Evolutionary conservation across 2,329 filamentous ascomycete genomes (phyloP).

Genomic region (Alternaria burnsii): DNA sequence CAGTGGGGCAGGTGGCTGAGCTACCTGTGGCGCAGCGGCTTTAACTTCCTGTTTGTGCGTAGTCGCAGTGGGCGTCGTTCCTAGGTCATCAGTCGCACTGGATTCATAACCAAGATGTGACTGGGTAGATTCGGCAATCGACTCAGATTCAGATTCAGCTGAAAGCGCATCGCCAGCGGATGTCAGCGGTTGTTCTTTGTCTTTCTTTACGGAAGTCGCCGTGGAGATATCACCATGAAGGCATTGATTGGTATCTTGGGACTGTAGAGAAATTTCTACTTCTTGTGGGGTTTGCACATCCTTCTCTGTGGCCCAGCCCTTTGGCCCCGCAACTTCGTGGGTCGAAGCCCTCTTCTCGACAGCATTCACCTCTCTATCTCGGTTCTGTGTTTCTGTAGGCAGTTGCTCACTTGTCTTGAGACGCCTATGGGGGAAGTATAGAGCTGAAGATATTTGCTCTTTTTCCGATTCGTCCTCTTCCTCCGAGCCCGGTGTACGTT

Average conservation of each 20-base stretch:
- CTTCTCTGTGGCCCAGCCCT: constrained; percentile 41
- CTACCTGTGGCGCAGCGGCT: constrained; percentile 31
- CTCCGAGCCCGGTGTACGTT: constrained; percentile 50
- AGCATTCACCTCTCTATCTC: constrained; percentile 37
- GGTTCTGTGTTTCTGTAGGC: constrained; percentile 31
- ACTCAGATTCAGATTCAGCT: constrained; percentile 55
- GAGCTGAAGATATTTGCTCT: constrained; percentile 86
- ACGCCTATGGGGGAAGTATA: constrained; percentile 80
- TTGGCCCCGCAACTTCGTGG: constrained; percentile 39
- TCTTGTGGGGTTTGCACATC: constrained; percentile 55
- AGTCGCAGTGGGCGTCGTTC: constrained; percentile 50
- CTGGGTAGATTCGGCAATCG: constrained; percentile 53
- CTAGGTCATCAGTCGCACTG: constrained; percentile 63
- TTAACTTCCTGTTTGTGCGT: constrained; percentile 43
- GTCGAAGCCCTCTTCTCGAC: constrained; percentile 37
- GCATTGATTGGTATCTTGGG: constrained; percentile 67
- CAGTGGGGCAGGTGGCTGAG: constrained; percentile 66
- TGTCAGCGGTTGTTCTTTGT: constrained; percentile 50
- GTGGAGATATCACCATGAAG: constrained; percentile 66
- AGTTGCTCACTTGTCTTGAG: constrained; percentile 53
- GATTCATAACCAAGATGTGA: constrained; percentile 60
- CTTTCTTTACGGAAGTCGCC: constrained; percentile 50
- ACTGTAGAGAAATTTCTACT: constrained; percentile 70
- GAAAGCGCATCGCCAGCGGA: constrained; percentile 37
- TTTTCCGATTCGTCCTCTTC: constrained; percentile 71